Evolutionary conservation across 2,329 filamentous ascomycete species (phyloP), one percentile per base, ranked within the genome.

Genomic region (Aspergillus brunneoviolaceus): DNA sequence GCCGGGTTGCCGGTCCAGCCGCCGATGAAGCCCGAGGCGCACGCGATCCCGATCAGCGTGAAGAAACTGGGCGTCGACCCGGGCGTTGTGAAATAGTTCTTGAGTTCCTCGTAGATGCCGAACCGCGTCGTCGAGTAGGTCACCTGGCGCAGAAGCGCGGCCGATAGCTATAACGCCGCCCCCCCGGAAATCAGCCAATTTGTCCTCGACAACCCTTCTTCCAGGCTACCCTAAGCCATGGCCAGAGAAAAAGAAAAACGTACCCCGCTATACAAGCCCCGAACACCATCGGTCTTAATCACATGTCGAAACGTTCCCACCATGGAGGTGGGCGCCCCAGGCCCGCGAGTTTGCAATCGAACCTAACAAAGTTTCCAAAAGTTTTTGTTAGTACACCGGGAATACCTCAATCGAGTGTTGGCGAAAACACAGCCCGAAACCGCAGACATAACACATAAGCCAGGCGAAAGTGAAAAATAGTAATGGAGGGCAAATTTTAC

Each of bases 81-180:
- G 12, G 81, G 74, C 3, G 82, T 80, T 42, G 86, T 85, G 72
- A 89, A 83, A 55, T 84, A 85, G 25, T 85, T 80, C 79, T 99
- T 99, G 61, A 98, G 83, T 68, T 96, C 88, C 79, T 98, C 95
- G 82, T 99, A 99, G 65, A 97, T 87, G 65, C 92, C 95, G 80
- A 99, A 99, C 52, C 95, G 91, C 42, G 92, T 95, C 54, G 95
- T 99, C 61, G 90, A 95, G 81, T 99, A 99, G 61, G 95, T 98
- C 68, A 93, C 85, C 80, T 98, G 95, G 65, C 95, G 93, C 60
- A 98, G 85, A 52, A 98, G 85, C 59, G 93, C 95, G 67, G 95
- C 95, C 2, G 93, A 96, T 60, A 98, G 87, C 79, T 87, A 69
- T 55, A 67, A 14, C 39, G 23, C 25, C 29, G n/a, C 19, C 19